Evolutionary conservation across 2,329 filamentous ascomycete genomes (phyloP), one percentile per base, ranked within the genome.

Genomic region (Xylariaceae sp.): DNA sequence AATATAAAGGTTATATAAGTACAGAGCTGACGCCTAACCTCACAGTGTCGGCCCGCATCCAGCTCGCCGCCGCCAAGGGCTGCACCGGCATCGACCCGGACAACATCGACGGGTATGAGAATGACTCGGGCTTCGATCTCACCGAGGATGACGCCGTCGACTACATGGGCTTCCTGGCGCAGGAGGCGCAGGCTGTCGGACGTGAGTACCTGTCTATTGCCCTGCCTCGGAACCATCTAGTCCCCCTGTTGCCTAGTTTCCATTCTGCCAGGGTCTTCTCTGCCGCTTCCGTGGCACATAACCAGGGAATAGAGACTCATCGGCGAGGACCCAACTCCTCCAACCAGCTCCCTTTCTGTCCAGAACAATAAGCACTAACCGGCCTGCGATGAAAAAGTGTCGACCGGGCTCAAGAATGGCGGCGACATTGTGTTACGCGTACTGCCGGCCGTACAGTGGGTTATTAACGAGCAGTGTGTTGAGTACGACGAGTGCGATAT

Each of bases 361-460:
- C n/a, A n/a, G n/a, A n/a, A n/a, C n/a, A n/a, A n/a, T n/a, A n/a
- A n/a, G n/a, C n/a, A n/a, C n/a, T n/a, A n/a, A n/a, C n/a, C n/a
- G n/a, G n/a, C n/a, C n/a, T n/a, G n/a, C n/a, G n/a, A n/a, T n/a
- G n/a, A n/a, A n/a, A n/a, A n/a, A n/a, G n/a, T n/a, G n/a, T n/a
- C n/a, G n/a, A n/a, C n/a, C n/a, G 81, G 81, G 0, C 64, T 86
- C 35, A 86, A 86, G 60, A 86, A 85, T 50, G 76, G 74, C 2
- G 73, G 64, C 10, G 64, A 60, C 27, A 77, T 86, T 41, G 73
- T 84, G 35, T 37, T 47, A 2, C 45, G 59, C 3, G 58, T 70
- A 5, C 38, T 68, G 5, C 53, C 61, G 19, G 54, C 68, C 5
- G 70, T 81, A 33, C 65, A 81, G 48, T 86, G 80, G 58, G 70